Percentiles rank a stretch among this genome's conserved stretches.
Evolutionary conservation across 371 early-diverging fungal species (phyloP).

Genomic region (Parasitella parasitica): DNA sequence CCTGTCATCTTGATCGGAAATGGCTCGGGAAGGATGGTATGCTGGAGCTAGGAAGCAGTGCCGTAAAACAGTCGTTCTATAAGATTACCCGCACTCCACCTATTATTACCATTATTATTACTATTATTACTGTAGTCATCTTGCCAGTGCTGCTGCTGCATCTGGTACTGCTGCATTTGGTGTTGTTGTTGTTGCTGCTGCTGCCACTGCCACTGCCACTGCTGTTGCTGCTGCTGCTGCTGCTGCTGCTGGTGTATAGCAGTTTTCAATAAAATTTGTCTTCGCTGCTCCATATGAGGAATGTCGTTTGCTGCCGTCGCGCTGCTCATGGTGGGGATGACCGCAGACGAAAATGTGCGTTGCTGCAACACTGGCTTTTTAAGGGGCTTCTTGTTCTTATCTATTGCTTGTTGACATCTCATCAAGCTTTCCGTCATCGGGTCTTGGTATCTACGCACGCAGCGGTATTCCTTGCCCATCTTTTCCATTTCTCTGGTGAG

Average conservation of each 20-base stretch:
- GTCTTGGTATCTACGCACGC: conserved; percentile 29
- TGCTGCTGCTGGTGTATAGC: conserved; percentile 8
- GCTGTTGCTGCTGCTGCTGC: conserved; percentile 8
- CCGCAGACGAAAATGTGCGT: conserved; percentile 10
- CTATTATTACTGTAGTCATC: too few relatives aligned
- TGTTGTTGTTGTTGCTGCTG: conserved; percentile 7
- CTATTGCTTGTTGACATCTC: conserved; percentile 12
- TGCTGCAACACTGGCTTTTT: not conserved
- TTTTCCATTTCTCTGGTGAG: conserved; percentile 48
- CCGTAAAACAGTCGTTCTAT: conserved; percentile 11
- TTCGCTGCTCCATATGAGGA: conserved; percentile 20
- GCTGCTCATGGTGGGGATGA: conserved; percentile 2
- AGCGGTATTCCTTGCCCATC: conserved; percentile 45
- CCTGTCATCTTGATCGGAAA: conserved; percentile 39
- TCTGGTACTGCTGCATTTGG: conserved; percentile 7
- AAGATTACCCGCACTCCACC: conserved; percentile 17
- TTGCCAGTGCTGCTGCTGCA: not conserved
- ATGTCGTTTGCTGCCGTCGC: not conserved
- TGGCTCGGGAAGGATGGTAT: conserved; percentile 45
- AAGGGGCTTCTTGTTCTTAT: not conserved
- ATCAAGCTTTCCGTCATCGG: conserved; percentile 38
- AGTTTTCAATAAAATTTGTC: conserved; percentile 17
- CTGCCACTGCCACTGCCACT: conserved; percentile 3
- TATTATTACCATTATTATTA: too few relatives aligned
- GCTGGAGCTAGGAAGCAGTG: conserved; percentile 26